Percentiles rank a stretch among this genome's conserved stretches.
Conservation (phyloP, 2,329 filamentous ascomycete genomes). For the Paramyrothecium roridum region DNA sequence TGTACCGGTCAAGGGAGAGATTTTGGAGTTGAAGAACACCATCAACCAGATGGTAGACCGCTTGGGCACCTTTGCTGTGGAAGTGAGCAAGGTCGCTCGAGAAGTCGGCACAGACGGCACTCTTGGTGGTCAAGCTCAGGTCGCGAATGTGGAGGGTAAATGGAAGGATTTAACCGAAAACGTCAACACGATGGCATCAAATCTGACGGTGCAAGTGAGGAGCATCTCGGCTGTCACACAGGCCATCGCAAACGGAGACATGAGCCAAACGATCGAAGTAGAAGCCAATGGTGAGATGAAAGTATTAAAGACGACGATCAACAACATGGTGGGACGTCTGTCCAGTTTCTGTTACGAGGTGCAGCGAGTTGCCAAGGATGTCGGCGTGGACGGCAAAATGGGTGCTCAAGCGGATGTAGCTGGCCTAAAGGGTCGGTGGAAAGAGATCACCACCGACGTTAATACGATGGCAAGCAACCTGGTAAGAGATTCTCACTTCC, state of each 20-base stretch:
- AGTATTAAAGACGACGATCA: constrained; percentile 92
- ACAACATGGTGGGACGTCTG: constrained; percentile 95
- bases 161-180: constrained; percentile 97
- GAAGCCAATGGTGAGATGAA: constrained; percentile 94
- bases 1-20: constrained; percentile 90
- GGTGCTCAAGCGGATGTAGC: constrained; percentile 94
- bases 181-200: constrained; percentile 73
- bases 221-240: constrained; percentile 93
- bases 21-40: constrained; percentile 90
- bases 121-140: constrained; percentile 87
- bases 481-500: constrained; percentile 31
- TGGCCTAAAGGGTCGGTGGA: constrained; percentile 91
- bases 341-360: constrained; percentile 96
- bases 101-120: constrained; percentile 97
- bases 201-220: constrained; percentile 72
- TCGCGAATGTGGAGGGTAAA: constrained; percentile 94
- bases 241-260: constrained; percentile 91
- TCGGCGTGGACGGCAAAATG: constrained; percentile 98
- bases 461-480: constrained; percentile 82
- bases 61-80: constrained; percentile 90
- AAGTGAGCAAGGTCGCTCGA: constrained; percentile 91
- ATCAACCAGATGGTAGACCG: constrained; percentile 99
- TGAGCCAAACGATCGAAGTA: constrained; percentile 94
- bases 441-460: constrained; percentile 95
- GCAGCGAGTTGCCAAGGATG: constrained; percentile 92